Percentiles rank a stretch among this genome's conserved stretches.
Conservation (phyloP, 73 alveolate species). For the Symbiodinium pilosum region DNA sequence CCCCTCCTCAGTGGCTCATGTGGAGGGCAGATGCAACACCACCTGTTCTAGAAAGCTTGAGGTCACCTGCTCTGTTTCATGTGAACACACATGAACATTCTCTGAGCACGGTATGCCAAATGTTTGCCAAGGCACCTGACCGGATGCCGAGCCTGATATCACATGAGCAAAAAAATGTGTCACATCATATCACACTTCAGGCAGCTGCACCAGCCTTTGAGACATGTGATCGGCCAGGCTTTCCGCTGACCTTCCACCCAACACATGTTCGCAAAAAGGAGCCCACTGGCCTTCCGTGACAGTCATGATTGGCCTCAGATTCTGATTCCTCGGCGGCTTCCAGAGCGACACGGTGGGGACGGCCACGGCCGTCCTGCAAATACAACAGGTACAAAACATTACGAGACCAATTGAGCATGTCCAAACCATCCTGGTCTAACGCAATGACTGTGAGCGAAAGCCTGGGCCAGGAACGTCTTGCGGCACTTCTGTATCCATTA, state of each 20-base stretch:
- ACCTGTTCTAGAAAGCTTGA: too few species aligned
- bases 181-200: neutral
- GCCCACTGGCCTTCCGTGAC: neutral
- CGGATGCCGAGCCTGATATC: neutral
- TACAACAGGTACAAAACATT: neutral
- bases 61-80: too few species aligned
- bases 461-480: neutral
- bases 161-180: neutral
- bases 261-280: too few species aligned
- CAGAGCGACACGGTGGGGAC: neutral
- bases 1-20: neutral
- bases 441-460: conserved; percentile 6
- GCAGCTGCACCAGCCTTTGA: neutral
- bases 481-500: too few species aligned
- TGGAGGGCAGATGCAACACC: too few species aligned
- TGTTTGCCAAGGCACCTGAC: neutral
- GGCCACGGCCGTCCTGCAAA: conserved; percentile 6
- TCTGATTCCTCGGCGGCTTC: neutral
- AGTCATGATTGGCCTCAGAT: neutral
- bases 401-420: neutral
- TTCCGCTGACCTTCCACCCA: neutral
- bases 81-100: too few species aligned
- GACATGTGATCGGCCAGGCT: neutral
- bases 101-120: too few species aligned
- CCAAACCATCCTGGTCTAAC: neutral